Conservation (phyloP, 306 rosid genomes). For the Gynostemma pentaphyllum region DNA sequence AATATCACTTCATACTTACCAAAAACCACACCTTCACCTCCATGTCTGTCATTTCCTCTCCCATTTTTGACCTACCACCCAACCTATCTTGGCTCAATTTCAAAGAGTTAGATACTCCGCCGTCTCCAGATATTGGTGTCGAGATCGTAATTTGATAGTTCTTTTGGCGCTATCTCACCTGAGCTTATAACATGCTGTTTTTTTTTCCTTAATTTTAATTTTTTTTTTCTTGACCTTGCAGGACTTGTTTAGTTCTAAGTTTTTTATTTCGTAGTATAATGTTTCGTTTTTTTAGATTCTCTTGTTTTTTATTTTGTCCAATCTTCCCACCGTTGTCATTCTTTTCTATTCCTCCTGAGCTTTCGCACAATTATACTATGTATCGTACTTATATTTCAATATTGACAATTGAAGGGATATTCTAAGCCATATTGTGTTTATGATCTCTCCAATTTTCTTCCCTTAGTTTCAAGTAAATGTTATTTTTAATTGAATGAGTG, state of each 20-base stretch:
- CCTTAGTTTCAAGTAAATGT: too few species aligned
- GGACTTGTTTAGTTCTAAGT: not conserved
- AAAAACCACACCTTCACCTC: not conserved
- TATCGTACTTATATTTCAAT: not conserved
- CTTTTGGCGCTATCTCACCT: not conserved
- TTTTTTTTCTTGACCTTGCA: constrained; percentile 13
- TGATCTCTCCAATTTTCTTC: not conserved
- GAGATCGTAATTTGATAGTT: too few species aligned
- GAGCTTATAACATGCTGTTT: not conserved
- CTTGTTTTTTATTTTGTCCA: not conserved
- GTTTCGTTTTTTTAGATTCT: too few species aligned
- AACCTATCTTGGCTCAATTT: not conserved
- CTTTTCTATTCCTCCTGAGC: constrained; percentile 5
- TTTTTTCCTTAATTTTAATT: not conserved
- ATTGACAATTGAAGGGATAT: not conserved
- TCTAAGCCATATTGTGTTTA: too few species aligned
- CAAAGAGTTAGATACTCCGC: not conserved
- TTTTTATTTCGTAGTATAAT: too few species aligned
- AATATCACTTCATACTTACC: constrained; percentile 5
- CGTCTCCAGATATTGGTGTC: not conserved
- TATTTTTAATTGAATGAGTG: too few species aligned
- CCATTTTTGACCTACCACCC: not conserved
- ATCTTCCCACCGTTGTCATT: not conserved
- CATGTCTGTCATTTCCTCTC: not conserved
- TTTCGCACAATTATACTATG: not conserved